These are phyloP conservation scores for Saccharomyces hybrid DNA, from an alignment of 1,139 yeast genomes.

Conservation along the genomic window DNA sequence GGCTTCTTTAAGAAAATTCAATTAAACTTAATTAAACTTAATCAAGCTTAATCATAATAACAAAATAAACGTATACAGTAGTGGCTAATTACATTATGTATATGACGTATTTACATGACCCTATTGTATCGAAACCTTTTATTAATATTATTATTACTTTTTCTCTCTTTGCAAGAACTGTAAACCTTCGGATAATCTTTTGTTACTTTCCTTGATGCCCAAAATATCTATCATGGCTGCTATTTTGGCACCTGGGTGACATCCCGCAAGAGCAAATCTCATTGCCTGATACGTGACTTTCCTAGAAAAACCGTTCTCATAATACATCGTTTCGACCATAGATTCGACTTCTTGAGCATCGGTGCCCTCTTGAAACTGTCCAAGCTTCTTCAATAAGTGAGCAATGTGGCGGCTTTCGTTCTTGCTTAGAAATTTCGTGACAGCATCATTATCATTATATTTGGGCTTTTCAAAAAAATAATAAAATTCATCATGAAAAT, in stretches of 20 bases:
- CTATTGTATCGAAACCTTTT: neutral
- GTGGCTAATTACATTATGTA: neutral
- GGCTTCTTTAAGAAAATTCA: neutral
- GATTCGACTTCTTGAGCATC: conserved; percentile 23
- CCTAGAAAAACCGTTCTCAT: conserved; percentile 30
- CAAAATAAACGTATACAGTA: neutral
- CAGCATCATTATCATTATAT: conserved; percentile 19
- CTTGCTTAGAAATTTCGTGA: conserved; percentile 17
- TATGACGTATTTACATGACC: neutral
- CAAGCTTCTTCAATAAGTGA: conserved; percentile 13
- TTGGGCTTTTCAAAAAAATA: conserved; percentile 46
- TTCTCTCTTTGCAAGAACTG: neutral
- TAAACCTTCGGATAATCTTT: conserved; percentile 27
- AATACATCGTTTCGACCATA: conserved; percentile 12
- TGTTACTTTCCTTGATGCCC: conserved; percentile 41
- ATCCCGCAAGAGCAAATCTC: conserved; percentile 69
- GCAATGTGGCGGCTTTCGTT: conserved; percentile 12
- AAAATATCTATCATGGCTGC: conserved; percentile 52
- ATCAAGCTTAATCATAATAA: neutral
- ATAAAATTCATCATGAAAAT: conserved; percentile 39
- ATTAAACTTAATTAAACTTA: neutral
- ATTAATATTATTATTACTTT: neutral
- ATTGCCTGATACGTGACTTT: conserved; percentile 52
- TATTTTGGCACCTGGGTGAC: conserved; percentile 61
- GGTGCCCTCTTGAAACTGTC: conserved; percentile 6